Conservation (phyloP, 1,139 yeast genomes). For the Torulaspora globosa region DNA sequence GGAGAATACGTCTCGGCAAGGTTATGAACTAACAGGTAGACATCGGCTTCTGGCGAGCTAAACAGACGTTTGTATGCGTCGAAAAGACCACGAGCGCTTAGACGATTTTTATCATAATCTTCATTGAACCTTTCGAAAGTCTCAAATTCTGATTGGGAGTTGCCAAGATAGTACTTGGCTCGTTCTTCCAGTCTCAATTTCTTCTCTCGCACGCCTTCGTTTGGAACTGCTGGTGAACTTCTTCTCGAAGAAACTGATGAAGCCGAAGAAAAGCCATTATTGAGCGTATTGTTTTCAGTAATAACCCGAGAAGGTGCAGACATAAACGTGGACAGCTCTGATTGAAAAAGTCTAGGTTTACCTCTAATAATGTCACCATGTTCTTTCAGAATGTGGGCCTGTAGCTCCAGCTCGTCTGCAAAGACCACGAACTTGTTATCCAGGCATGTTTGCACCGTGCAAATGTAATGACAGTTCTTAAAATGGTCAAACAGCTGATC, state of each 20-base stretch:
- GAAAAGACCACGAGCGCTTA: conserved; percentile 50
- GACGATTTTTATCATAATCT: conserved; percentile 45
- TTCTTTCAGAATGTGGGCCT: conserved; percentile 82
- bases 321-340: conserved; percentile 63
- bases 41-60: conserved; percentile 43
- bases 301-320: conserved; percentile 32
- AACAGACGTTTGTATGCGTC: conserved; percentile 54
- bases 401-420: conserved; percentile 76
- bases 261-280: conserved; percentile 3
- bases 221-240: conserved; percentile 15
- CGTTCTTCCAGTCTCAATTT: conserved; percentile 72
- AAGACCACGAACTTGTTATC: conserved; percentile 91
- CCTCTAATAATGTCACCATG: conserved; percentile 62
- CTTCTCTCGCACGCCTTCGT: conserved; percentile 45
- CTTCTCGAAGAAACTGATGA: conserved; percentile 17
- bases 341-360: conserved; percentile 50
- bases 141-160: conserved; percentile 46
- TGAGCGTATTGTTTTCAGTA: conserved; percentile 21
- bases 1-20: conserved; percentile 52
- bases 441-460: conserved; percentile 76
- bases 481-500: conserved; percentile 73
- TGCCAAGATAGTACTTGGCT: conserved; percentile 70
- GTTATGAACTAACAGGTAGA: conserved; percentile 52
- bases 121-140: conserved; percentile 51
- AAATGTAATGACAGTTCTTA: conserved; percentile 64